Conservation (phyloP, 2,329 filamentous ascomycete species). For the Cladobotryum protrusum region DNA sequence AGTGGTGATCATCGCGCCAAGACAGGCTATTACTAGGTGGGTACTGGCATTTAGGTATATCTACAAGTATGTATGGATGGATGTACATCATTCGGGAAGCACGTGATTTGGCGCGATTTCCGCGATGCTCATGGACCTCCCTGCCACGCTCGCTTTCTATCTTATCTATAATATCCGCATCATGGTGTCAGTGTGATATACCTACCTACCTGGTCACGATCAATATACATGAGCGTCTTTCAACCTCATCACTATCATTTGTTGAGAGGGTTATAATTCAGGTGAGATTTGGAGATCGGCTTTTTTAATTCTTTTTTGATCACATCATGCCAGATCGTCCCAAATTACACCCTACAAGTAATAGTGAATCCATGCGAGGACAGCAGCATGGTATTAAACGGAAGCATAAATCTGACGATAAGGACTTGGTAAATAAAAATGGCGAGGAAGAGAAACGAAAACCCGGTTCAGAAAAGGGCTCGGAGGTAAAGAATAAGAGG, state of each 20-base stretch:
- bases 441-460: not conserved
- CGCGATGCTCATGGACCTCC: conserved; percentile 16
- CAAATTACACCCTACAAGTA: not conserved
- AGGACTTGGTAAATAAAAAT: not conserved
- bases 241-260: no score
- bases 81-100: conserved; percentile 7
- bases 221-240: no score
- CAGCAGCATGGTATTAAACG: not conserved
- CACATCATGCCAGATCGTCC: not conserved
- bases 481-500: not conserved
- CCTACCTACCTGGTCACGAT: no score
- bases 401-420: not conserved
- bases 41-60: no score
- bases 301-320: no score
- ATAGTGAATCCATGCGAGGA: not conserved
- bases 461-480: not conserved
- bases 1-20: not conserved
- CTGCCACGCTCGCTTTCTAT: no score
- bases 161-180: no score
- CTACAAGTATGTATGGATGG: not conserved
- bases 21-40: no score
- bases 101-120: conserved; percentile 35
- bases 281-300: no score
- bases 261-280: no score
- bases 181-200: no score